A percentile compares a stretch with the other conserved stretches of the same genome.
phyloP scores from a whole-genome alignment of 371 early-diverging fungal genomes.

The Mucor velutinosus region DNA sequence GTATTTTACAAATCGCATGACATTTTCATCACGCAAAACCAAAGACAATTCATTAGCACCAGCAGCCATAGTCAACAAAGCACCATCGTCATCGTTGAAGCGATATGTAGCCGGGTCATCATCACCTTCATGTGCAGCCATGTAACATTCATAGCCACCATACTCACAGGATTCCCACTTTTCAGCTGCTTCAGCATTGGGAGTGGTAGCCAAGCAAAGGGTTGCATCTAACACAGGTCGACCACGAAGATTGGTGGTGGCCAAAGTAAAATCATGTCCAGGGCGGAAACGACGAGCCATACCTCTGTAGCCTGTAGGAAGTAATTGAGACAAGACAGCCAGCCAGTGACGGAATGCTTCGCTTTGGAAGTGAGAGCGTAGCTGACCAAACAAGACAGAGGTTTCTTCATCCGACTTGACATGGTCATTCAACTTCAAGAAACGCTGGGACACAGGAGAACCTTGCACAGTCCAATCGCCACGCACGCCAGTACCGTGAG shows the following conservation, averaged over 20 bases:
- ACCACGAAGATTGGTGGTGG: slow-evolving; percentile 28
- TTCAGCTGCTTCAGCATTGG: slow-evolving; percentile 10
- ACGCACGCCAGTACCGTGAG: slow-evolving; percentile 56
- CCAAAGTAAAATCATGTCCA: slow-evolving; percentile 72
- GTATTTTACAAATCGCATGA: slow-evolving; percentile 79
- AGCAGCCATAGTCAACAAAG: slow-evolving; percentile 68
- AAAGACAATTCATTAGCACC: slow-evolving; percentile 64
- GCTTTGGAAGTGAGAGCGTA: slow-evolving; percentile 24
- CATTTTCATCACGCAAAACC: slow-evolving; percentile 70
- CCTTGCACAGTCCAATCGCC: slow-evolving; percentile 57
- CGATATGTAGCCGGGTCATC: slow-evolving; percentile 75
- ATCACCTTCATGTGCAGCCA: slow-evolving; percentile 68
- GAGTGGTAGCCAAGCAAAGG: slow-evolving; percentile 47
- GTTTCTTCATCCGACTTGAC: slow-evolving; percentile 17
- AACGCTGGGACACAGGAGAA: slow-evolving; percentile 62
- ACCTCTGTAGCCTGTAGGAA: slow-evolving; percentile 33
- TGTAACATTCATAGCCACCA: slow-evolving; percentile 80
- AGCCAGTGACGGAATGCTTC: slow-evolving; percentile 51
- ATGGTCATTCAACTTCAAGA: slow-evolving; percentile 31
- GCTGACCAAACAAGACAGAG: slow-evolving; percentile 12
- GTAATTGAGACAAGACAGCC: slow-evolving; percentile 31
- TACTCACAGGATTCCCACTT: slow-evolving; percentile 65
- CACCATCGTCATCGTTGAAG: slow-evolving; percentile 62
- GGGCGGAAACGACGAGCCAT: slow-evolving; percentile 65
- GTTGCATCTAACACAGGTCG: slow-evolving; percentile 54